Conservation (phyloP, 1,139 yeast species). For the Suhomyces terraborum region DNA sequence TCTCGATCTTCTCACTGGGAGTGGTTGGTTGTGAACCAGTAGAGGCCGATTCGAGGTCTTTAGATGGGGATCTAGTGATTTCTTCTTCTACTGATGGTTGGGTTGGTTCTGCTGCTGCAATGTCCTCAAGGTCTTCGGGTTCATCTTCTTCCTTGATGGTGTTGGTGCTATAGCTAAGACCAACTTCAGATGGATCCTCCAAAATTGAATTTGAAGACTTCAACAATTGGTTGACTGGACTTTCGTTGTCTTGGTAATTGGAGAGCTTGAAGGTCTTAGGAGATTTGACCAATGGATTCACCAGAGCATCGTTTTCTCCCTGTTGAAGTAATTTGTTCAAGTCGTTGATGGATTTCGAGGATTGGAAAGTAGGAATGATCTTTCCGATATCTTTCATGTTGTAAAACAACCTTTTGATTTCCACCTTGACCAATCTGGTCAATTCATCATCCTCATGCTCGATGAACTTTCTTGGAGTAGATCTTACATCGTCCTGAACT, state of each 20-base stretch:
- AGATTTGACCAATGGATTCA: constrained; percentile 39
- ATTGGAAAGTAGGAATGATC: constrained; percentile 41
- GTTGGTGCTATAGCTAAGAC: constrained; percentile 35
- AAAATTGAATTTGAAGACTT: constrained; percentile 24
- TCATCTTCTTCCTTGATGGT: constrained; percentile 48
- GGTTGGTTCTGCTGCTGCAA: not conserved
- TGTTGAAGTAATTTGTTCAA: constrained; percentile 19
- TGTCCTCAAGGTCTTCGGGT: constrained; percentile 28
- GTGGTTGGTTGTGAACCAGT: not conserved
- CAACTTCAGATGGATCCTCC: constrained; percentile 21
- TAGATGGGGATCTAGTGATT: too few relatives aligned
- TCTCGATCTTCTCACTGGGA: not conserved
- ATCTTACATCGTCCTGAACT: not conserved
- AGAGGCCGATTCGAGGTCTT: too few relatives aligned
- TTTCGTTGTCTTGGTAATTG: constrained; percentile 39
- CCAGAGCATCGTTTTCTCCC: constrained; percentile 13
- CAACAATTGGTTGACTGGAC: constrained; percentile 42
- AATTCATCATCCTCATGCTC: constrained; percentile 32
- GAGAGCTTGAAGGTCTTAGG: constrained; percentile 48
- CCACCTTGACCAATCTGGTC: constrained; percentile 38
- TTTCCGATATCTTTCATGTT: constrained; percentile 40
- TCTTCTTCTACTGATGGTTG: not conserved
- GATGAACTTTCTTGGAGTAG: constrained; percentile 17
- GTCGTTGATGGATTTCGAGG: constrained; percentile 37
- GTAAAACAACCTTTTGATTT: constrained; percentile 39